Conservation (phyloP, 306 rosid genomes). For the Arachis stenosperma region DNA sequence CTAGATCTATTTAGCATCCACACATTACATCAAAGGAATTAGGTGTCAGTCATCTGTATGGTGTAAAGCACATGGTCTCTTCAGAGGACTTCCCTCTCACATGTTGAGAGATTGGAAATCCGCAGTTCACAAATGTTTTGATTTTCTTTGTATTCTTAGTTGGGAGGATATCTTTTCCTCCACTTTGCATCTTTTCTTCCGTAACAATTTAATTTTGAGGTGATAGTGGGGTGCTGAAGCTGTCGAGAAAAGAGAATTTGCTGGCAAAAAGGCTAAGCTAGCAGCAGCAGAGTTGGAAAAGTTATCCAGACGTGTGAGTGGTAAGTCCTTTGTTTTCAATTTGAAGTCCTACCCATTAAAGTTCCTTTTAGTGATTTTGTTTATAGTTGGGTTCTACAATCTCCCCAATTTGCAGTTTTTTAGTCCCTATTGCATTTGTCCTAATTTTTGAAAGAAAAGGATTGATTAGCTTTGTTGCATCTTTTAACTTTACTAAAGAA, state of each 20-base stretch:
- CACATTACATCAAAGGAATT: too few species aligned
- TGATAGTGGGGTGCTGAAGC: conserved; percentile 85
- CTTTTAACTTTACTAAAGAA: not conserved
- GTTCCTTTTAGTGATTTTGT: not conserved
- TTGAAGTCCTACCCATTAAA: not conserved
- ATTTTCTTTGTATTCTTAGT: too few species aligned
- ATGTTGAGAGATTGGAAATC: too few species aligned
- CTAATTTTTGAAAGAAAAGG: not conserved
- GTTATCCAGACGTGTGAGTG: conserved; percentile 76
- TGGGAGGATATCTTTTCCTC: too few species aligned
- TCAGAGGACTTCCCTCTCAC: too few species aligned
- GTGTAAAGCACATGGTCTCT: too few species aligned
- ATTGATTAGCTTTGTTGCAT: not conserved
- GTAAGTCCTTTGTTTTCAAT: conserved; percentile 54
- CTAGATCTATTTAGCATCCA: too few species aligned
- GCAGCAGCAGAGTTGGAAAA: conserved; percentile 96
- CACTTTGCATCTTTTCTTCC: too few species aligned
- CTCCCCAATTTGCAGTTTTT: not conserved
- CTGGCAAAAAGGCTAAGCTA: conserved; percentile 91
- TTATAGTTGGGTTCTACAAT: not conserved
- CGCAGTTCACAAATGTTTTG: too few species aligned
- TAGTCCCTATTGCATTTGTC: too few species aligned
- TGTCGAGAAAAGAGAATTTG: conserved; percentile 84
- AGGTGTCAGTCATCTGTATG: too few species aligned
- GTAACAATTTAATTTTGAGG: conserved; percentile 37